Evolutionary conservation across 2,329 filamentous ascomycete species (phyloP).

Genomic region (Cladobotryum mycophilum): DNA sequence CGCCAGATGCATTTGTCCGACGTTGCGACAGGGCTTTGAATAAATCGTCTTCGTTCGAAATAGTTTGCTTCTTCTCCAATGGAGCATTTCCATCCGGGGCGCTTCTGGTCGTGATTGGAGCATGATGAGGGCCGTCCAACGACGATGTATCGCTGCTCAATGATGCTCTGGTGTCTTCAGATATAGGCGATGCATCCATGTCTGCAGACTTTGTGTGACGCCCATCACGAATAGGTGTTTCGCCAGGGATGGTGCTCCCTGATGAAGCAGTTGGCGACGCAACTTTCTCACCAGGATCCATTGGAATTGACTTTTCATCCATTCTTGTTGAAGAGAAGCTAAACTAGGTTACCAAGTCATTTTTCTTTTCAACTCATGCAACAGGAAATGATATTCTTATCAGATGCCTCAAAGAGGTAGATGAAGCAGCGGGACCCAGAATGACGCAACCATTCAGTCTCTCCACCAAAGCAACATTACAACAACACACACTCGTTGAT

Average conservation of each 20-base stretch:
- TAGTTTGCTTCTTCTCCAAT: slow-evolving; percentile 20
- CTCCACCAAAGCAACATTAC: too few relatives aligned
- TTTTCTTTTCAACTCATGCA: too few relatives aligned
- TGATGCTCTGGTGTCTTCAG: background rate
- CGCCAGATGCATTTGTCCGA: slow-evolving; percentile 32
- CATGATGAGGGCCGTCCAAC: slow-evolving; percentile 12
- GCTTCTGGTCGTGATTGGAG: slow-evolving; percentile 21
- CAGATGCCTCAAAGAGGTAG: too few relatives aligned
- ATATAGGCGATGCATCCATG: background rate
- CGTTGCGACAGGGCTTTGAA: slow-evolving; percentile 43
- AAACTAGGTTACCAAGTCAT: too few relatives aligned
- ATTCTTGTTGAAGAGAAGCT: background rate
- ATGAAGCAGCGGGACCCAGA: too few relatives aligned
- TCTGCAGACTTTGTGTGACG: background rate
- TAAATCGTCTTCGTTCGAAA: slow-evolving; percentile 44
- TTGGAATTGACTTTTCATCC: background rate
- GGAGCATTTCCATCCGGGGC: slow-evolving; percentile 10
- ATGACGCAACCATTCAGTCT: too few relatives aligned
- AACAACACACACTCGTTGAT: too few relatives aligned
- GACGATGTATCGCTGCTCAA: background rate
- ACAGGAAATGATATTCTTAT: too few relatives aligned
- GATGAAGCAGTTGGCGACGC: background rate
- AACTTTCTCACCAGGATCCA: background rate
- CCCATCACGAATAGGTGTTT: background rate
- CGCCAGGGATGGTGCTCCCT: background rate